A percentile compares a stretch with the other conserved stretches of the same genome.
These are phyloP conservation scores for Lactarius pseudohatsudake DNA, from an alignment of 768 basidiomycete genomes.

Conservation along the genomic window DNA sequence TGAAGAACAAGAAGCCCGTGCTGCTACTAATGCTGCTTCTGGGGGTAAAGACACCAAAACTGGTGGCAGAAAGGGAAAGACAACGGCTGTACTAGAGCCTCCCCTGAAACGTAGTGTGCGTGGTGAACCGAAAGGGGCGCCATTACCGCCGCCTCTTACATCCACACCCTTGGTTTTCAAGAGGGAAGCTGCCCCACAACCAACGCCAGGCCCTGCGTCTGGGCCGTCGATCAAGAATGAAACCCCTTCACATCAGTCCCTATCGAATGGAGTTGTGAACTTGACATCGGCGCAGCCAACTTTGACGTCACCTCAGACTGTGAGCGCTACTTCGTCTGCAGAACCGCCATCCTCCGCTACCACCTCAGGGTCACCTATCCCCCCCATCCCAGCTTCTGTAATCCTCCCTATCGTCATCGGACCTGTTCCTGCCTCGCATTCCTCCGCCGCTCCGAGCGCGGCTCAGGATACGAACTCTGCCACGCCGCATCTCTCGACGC, in stretches of 20 bases:
- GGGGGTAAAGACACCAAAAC: constrained; percentile 43
- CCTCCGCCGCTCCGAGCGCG: constrained; percentile 48
- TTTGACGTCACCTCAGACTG: constrained; percentile 16
- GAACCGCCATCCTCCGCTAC: constrained; percentile 12
- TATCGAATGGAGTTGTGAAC: constrained; percentile 27
- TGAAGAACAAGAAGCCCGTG: constrained; percentile 63
- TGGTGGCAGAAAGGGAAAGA: constrained; percentile 61
- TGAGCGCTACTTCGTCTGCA: not conserved
- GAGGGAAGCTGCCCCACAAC: constrained; percentile 31
- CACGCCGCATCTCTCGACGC: constrained; percentile 42
- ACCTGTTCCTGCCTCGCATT: constrained; percentile 64
- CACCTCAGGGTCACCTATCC: constrained; percentile 21
- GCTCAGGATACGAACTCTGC: constrained; percentile 37
- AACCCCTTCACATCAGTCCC: constrained; percentile 29
- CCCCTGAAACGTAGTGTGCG: constrained; percentile 70
- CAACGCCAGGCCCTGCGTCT: constrained; percentile 20
- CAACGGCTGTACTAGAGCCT: constrained; percentile 51
- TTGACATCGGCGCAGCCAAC: constrained; percentile 17
- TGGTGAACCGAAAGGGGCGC: constrained; percentile 55
- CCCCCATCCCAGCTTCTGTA: constrained; percentile 44
- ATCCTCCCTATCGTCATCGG: constrained; percentile 77
- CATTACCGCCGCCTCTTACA: constrained; percentile 68
- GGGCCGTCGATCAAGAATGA: constrained; percentile 32
- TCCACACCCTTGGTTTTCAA: constrained; percentile 59
- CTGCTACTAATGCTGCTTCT: constrained; percentile 32